These are phyloP conservation scores for Spathaspora passalidarum DNA, from an alignment of 805 yeast genomes.

Conservation along the genomic window DNA sequence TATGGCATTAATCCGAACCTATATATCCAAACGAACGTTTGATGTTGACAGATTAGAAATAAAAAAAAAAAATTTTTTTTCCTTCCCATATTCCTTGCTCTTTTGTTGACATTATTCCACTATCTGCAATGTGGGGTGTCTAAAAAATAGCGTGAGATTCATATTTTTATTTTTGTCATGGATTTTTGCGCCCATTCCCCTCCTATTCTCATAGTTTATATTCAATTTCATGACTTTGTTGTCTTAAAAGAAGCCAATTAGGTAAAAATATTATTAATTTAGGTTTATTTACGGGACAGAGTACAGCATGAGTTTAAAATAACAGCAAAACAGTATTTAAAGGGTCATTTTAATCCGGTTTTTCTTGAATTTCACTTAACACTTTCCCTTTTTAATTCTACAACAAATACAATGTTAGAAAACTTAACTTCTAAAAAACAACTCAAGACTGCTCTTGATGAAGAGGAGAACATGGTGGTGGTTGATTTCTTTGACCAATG, in stretches of 20 bases:
- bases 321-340: neutral
- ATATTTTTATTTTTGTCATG: neutral
- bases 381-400: neutral
- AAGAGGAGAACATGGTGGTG: constrained; percentile 42
- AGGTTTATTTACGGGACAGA: neutral
- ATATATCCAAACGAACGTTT: neutral
- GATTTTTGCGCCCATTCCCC: neutral
- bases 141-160: neutral
- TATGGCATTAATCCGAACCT: neutral
- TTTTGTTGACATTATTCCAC: neutral
- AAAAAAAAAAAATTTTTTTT: neutral
- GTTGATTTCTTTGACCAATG: constrained; percentile 97
- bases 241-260: neutral
- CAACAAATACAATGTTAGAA: constrained; percentile 7
- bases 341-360: neutral
- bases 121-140: neutral
- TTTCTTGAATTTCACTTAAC: neutral
- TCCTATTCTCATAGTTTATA: neutral
- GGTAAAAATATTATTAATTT: neutral
- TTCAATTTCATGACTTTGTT: neutral
- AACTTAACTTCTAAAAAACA: constrained; percentile 8
- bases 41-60: neutral
- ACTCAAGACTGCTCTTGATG: constrained; percentile 6
- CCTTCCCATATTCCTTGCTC: neutral
- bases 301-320: neutral